Conservation (phyloP, 2,329 filamentous ascomycete genomes). For the Fusarium buxicola region DNA sequence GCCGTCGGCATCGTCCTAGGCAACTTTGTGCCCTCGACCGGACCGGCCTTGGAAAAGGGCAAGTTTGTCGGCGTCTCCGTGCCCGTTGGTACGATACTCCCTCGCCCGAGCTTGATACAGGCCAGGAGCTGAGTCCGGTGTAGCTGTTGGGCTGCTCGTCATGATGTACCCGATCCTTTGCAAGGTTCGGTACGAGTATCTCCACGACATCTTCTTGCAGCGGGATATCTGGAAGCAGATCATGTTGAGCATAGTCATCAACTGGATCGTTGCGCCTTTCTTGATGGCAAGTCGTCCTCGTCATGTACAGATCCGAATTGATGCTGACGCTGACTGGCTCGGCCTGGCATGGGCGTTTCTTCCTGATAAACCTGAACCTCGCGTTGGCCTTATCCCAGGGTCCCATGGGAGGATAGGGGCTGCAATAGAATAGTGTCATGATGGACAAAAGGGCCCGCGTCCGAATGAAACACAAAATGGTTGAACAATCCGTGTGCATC, state of each 20-base stretch:
- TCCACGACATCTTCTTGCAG: slow-evolving; percentile 74
- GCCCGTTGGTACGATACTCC: slow-evolving; percentile 67
- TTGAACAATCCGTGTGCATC: background rate
- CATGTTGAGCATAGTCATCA: slow-evolving; percentile 78
- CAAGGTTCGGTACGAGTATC: slow-evolving; percentile 82
- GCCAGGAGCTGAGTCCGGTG: background rate
- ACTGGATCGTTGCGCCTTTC: slow-evolving; percentile 86
- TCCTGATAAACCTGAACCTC: slow-evolving; percentile 67
- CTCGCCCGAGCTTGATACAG: background rate
- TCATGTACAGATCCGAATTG: background rate
- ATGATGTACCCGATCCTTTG: slow-evolving; percentile 97
- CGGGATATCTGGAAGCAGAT: slow-evolving; percentile 81
- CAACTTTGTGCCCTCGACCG: slow-evolving; percentile 76
- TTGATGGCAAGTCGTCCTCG: slow-evolving; percentile 71
- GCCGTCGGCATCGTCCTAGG: slow-evolving; percentile 79
- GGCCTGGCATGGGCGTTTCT: slow-evolving; percentile 76
- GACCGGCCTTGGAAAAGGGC: slow-evolving; percentile 73
- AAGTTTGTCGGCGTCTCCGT: slow-evolving; percentile 77
- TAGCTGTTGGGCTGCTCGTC: slow-evolving; percentile 82
- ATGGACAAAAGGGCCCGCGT: slow-evolving; percentile 53
- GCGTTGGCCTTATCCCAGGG: slow-evolving; percentile 81
- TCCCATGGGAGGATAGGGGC: slow-evolving; percentile 77
- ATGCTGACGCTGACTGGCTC: slow-evolving; percentile 56
- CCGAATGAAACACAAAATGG: no score
- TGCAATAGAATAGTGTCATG: slow-evolving; percentile 33